Percentiles rank a stretch among this genome's conserved stretches.
Conservation (phyloP, 805 yeast species). For the Saturnispora galanensis region DNA sequence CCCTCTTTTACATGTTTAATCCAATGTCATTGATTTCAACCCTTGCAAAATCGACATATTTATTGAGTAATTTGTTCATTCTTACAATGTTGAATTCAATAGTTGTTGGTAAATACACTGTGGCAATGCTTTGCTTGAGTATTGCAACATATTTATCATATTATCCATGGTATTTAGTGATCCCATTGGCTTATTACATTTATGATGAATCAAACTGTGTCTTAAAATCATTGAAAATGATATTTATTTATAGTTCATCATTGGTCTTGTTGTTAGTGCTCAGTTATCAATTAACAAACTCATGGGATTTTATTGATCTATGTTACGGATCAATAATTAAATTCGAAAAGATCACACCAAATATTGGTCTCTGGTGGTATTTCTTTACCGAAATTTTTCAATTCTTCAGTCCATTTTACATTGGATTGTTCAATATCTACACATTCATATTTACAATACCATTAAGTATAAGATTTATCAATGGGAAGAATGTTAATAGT, state of each 20-base stretch:
- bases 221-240: slow-evolving; percentile 17
- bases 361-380: slow-evolving; percentile 98
- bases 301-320: slow-evolving; percentile 38
- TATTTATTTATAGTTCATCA: slow-evolving; percentile 22
- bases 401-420: slow-evolving; percentile 73
- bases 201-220: slow-evolving; percentile 6
- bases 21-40: slow-evolving; percentile 68
- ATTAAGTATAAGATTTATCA: slow-evolving; percentile 52
- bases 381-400: slow-evolving; percentile 93
- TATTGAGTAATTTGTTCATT: slow-evolving; percentile 51
- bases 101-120: slow-evolving; percentile 28
- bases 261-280: slow-evolving; percentile 24
- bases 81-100: slow-evolving; percentile 39
- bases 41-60: slow-evolving; percentile 56
- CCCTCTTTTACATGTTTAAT: slow-evolving; percentile 59
- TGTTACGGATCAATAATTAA: slow-evolving; percentile 50
- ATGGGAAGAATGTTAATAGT: slow-evolving; percentile 7
- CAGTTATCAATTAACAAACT: slow-evolving; percentile 31
- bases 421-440: slow-evolving; percentile 74
- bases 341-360: slow-evolving; percentile 72
- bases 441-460: slow-evolving; percentile 61
- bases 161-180: slow-evolving; percentile 49
- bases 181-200: slow-evolving; percentile 41
- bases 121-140: slow-evolving; percentile 46
- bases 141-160: slow-evolving; percentile 54